phyloP scores from a whole-genome alignment of 139 green algal species.

The Micromonas commoda region DNA sequence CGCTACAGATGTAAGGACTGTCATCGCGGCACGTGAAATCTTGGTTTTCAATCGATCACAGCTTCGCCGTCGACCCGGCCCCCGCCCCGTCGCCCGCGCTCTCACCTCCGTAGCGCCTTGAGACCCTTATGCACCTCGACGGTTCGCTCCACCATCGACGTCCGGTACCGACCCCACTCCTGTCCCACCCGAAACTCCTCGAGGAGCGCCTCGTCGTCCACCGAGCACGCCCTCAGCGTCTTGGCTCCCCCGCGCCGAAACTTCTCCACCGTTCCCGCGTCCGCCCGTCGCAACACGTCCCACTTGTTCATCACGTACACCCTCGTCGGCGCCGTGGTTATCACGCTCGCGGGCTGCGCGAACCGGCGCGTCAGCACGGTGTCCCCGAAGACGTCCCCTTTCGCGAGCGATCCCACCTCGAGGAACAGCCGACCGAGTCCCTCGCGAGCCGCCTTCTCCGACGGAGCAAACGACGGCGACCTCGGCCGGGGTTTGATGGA shows the following conservation, averaged over 20 bases:
- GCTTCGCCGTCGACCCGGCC: too few relatives aligned
- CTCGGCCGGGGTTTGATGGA: too few relatives aligned
- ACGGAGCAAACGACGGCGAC: too few relatives aligned
- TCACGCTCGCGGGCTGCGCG: neutral
- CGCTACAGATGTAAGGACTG: too few relatives aligned
- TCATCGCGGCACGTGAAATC: too few relatives aligned
- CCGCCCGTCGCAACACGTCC: neutral
- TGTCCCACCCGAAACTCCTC: neutral
- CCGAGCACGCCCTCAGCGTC: neutral
- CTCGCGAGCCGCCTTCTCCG: too few relatives aligned
- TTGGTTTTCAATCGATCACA: too few relatives aligned
- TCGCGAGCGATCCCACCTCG: neutral
- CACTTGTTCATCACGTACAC: neutral
- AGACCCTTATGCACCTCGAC: neutral
- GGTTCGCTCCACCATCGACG: neutral
- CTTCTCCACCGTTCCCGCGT: neutral
- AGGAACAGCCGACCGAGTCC: neutral
- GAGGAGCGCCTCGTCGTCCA: neutral
- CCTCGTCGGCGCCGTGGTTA: neutral
- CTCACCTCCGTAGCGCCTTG: neutral
- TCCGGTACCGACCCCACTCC: neutral
- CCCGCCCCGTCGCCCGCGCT: too few relatives aligned
- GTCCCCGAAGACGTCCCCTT: neutral
- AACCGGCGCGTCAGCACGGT: neutral
- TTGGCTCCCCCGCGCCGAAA: neutral